Evolutionary conservation across 2,329 filamentous ascomycete genomes (phyloP).

Genomic region (Neoscytalidium dimidiatum): DNA sequence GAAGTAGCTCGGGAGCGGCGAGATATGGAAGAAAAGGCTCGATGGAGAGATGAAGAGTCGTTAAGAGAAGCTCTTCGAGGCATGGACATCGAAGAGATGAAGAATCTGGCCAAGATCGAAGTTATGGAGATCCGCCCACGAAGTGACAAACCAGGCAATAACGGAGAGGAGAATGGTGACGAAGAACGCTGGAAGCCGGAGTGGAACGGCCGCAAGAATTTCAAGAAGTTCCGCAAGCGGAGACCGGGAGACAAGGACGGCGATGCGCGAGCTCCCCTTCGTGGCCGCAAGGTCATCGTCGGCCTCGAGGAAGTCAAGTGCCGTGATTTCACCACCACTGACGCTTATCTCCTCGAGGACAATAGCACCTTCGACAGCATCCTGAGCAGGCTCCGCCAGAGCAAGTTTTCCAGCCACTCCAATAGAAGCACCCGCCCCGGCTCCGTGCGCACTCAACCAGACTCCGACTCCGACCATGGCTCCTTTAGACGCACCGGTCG

Average conservation of each 20-base stretch:
- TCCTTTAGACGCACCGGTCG: background rate
- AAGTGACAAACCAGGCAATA: slow-evolving; percentile 24
- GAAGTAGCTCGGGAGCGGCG: slow-evolving; percentile 60
- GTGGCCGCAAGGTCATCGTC: slow-evolving; percentile 64
- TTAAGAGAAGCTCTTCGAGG: slow-evolving; percentile 59
- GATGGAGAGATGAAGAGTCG: slow-evolving; percentile 65
- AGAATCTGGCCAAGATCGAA: slow-evolving; percentile 74
- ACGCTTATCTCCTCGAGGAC: slow-evolving; percentile 32
- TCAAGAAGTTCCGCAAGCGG: slow-evolving; percentile 78
- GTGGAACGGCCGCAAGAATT: slow-evolving; percentile 96
- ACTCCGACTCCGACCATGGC: slow-evolving; percentile 32
- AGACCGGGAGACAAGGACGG: slow-evolving; percentile 40
- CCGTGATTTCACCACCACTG: slow-evolving; percentile 68
- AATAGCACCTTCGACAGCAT: background rate
- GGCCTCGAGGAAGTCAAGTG: slow-evolving; percentile 66
- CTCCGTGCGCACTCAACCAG: too few species aligned
- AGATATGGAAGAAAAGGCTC: slow-evolving; percentile 54
- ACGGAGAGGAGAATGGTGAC: slow-evolving; percentile 43
- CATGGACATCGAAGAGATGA: slow-evolving; percentile 71
- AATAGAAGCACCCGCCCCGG: too few species aligned
- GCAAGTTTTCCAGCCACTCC: slow-evolving; percentile 22
- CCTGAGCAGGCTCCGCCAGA: slow-evolving; percentile 4
- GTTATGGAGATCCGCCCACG: slow-evolving; percentile 65
- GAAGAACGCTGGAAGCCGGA: slow-evolving; percentile 74
- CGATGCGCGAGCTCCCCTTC: slow-evolving; percentile 42